Evolutionary conservation across 2,329 filamentous ascomycete genomes (phyloP), one percentile per base, ranked within the genome.

Genomic region (Claviceps humidiphila): DNA sequence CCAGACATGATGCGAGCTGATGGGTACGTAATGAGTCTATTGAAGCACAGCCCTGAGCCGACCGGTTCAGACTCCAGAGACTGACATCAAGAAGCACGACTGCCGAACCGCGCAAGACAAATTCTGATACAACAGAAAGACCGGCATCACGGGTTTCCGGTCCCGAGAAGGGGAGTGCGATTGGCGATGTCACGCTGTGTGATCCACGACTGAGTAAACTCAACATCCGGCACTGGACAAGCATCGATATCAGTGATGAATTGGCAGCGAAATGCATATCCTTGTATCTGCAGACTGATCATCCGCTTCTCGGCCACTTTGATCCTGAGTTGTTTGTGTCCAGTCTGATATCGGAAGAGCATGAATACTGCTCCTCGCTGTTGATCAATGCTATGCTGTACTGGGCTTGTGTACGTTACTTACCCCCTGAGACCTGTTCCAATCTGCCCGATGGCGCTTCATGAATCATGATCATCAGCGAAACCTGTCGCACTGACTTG

Each of bases 241-340:
- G 62, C 48, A 57, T 68, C 6, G 43, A 53, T 13, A 55, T 68
- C 3, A 42, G 57, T 3, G 57, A 63, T 43, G 57, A 63, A 2
- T 53, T 64, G 11, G 62, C 64, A 3, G 64, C 63, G 1, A 56
- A 56, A n/a, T 59, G 60, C 13, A 64, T 70, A 5, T 67, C 66
- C 1, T 52, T 65, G 1, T 71, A 70, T 45, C 55, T 69, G 2
- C 57, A 60, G 42, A 66, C 64, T 6, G 67, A 71, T 30, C 65
- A 71, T 49, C 65, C 67, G 2, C 57, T 71, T 1, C 54, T 71
- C 1, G 67, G 66, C 2, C 54, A 66, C 0, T 71, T 71, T 43
- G 59, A 68, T 26, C 54, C 65, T 1, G 48, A 62, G 5, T 54
- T 68, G 0, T 68, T 71, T 43, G 53, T 71, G 14, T 47, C 57